Percentiles rank a stretch among this genome's conserved stretches.
Evolutionary conservation across 495 filamentous ascomycete genomes (phyloP).

Genomic region (Pyronema omphalodes): DNA sequence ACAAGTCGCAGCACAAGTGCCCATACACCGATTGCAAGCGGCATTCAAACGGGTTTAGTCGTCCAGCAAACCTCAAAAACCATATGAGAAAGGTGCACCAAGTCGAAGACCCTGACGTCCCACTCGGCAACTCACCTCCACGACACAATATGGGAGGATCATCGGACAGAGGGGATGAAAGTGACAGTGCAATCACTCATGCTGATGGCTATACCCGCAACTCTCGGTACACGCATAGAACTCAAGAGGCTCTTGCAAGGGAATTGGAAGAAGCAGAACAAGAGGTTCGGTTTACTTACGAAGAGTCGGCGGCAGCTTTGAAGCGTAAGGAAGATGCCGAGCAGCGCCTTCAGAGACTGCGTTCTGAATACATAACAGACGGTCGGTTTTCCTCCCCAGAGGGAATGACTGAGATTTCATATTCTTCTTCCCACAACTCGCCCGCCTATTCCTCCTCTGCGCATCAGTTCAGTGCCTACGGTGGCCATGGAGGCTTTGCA

Average conservation of each 20-base stretch:
- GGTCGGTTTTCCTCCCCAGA: no score
- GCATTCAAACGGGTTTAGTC: slow-evolving; percentile 59
- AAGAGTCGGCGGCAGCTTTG: slow-evolving; percentile 12
- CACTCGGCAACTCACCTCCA: no score
- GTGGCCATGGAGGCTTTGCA: no score
- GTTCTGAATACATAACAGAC: no score
- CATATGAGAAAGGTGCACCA: slow-evolving; percentile 66
- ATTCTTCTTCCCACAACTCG: no score
- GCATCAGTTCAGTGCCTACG: no score
- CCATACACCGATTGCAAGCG: slow-evolving; percentile 66
- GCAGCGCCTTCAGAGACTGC: no score
- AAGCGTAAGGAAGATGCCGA: neutral
- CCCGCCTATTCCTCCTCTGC: no score
- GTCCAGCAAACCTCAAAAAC: slow-evolving; percentile 75
- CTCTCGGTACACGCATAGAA: neutral
- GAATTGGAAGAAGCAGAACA: neutral
- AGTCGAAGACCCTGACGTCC: slow-evolving; percentile 20
- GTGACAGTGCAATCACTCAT: neutral
- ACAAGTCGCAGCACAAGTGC: slow-evolving; percentile 69
- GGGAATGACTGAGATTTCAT: no score
- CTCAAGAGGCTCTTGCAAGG: neutral
- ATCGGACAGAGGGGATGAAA: slow-evolving; percentile 11
- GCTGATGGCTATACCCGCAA: neutral
- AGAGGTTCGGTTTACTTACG: neutral
- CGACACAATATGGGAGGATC: slow-evolving; percentile 25